These are phyloP conservation scores for Selaginella moellendorffii DNA, from an alignment of 75 land plant species.

Conservation along the genomic window DNA sequence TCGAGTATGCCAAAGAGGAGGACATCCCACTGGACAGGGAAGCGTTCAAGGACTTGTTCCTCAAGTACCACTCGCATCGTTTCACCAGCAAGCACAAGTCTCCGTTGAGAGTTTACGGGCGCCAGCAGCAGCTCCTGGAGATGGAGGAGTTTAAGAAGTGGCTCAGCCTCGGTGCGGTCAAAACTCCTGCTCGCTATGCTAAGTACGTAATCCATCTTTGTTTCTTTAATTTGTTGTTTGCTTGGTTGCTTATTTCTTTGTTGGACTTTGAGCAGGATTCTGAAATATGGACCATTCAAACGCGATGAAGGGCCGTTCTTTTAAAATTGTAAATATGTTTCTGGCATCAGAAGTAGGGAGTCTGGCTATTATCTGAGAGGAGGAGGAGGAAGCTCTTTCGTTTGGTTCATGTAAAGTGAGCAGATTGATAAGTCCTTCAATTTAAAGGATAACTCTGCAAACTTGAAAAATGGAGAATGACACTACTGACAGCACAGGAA, in stretches of 20 bases:
- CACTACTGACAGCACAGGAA: too few species aligned
- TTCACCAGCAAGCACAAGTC: constrained; percentile 7
- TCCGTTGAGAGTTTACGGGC: not conserved
- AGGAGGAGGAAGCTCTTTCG: too few species aligned
- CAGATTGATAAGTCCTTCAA: too few species aligned
- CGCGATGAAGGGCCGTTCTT: not conserved
- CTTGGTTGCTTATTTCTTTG: not conserved
- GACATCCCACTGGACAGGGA: not conserved
- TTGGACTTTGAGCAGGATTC: not conserved
- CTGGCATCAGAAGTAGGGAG: too few species aligned
- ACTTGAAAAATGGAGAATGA: too few species aligned
- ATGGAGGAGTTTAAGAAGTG: constrained; percentile 12
- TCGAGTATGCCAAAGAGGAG: not conserved
- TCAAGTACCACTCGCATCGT: not conserved
- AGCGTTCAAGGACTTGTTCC: constrained; percentile 4
- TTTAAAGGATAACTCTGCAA: too few species aligned
- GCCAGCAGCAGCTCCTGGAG: not conserved
- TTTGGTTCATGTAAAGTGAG: too few species aligned
- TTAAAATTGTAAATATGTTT: too few species aligned
- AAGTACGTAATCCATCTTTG: too few species aligned
- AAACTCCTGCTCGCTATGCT: not conserved
- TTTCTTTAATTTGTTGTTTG: not conserved
- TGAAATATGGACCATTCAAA: not conserved
- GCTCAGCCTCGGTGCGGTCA: not conserved
- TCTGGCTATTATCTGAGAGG: too few species aligned